phyloP scores from a whole-genome alignment of 768 basidiomycete species.

The Dentipellis sp. region DNA sequence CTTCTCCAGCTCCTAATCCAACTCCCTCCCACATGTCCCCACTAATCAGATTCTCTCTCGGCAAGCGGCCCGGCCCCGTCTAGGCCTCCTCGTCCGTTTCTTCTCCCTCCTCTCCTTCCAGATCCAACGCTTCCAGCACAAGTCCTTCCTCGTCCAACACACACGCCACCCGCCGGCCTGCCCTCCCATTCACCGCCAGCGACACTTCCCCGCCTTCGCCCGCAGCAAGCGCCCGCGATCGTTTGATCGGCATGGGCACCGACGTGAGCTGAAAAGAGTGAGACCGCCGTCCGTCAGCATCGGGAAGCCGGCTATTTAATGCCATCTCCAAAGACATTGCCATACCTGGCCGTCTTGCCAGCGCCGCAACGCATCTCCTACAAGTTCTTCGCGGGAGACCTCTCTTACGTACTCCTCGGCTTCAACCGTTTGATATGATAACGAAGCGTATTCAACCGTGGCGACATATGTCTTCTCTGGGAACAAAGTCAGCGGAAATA shows the following conservation, averaged over 20 bases:
- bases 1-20: slow-evolving; percentile 4
- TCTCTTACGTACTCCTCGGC: slow-evolving; percentile 41
- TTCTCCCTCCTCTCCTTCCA: slow-evolving; percentile 41
- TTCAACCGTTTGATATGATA: slow-evolving; percentile 49
- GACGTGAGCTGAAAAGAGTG: slow-evolving; percentile 35
- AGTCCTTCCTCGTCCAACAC: slow-evolving; percentile 57
- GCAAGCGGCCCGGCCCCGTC: neutral
- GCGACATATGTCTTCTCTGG: slow-evolving; percentile 50
- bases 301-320: neutral
- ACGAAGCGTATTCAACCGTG: slow-evolving; percentile 50
- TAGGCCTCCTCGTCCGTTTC: slow-evolving; percentile 11
- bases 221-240: slow-evolving; percentile 44
- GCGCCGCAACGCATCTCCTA: slow-evolving; percentile 43
- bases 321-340: neutral
- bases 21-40: neutral
- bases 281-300: neutral
- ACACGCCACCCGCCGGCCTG: slow-evolving; percentile 67
- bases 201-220: slow-evolving; percentile 44
- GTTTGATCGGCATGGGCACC: slow-evolving; percentile 42
- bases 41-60: too few relatives aligned
- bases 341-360: slow-evolving; percentile 57
- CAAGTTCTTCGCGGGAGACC: slow-evolving; percentile 56
- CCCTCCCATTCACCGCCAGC: slow-evolving; percentile 67
- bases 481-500: neutral
- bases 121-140: slow-evolving; percentile 64